Evolutionary conservation across 331 rosid species (phyloP), one percentile per base, ranked within the genome.

Genomic region (Rosa hybrid): DNA sequence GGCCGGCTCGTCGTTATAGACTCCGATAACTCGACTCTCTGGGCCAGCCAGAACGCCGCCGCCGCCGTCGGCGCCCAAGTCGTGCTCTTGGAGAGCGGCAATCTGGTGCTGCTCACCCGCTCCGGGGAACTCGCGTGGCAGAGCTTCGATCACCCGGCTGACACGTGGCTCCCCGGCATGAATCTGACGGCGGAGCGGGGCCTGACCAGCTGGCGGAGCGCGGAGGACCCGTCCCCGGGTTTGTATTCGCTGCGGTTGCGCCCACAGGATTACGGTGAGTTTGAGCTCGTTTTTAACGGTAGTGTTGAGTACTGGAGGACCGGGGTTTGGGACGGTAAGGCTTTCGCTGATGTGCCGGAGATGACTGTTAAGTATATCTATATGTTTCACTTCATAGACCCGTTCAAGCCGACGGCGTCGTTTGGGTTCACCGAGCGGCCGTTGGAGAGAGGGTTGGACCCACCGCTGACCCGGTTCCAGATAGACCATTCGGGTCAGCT

Each of bases 81-180:
- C 12, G 65, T 68, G 49, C 86, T 92, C 27, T 64, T 81, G 13
- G 98, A 90, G 11, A 86, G 48, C 42, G 98, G 94, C 0, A 94
- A 94, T 72, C 81, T 94, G 13, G 80, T 88, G 30, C 81, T 94
- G 20, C 73, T 80, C 6, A 59, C 84, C 51, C 44, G 0, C 0
- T 39, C 62, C 56, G 90, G 90, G 34, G 51, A 17, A 21, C 80
- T 94, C 68, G 74, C 80, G 1, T 94, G 97, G 97, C 98, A 94
- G 81, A 94, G 98, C 87, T 94, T 94, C 84, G 95, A 94, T 18
- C 78, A 76, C 25, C 98, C 98, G 12, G 80, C 95, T 4, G 94
- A 94, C 77, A 88, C 90, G 23, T 94, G 97, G 97, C 88, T 94
- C 0, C 97, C 98, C 0, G 98, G 95, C 2, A 91, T 94, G 91